phyloP scores from a whole-genome alignment of 164 flowering plant genomes.

The Houttuynia cordata region DNA sequence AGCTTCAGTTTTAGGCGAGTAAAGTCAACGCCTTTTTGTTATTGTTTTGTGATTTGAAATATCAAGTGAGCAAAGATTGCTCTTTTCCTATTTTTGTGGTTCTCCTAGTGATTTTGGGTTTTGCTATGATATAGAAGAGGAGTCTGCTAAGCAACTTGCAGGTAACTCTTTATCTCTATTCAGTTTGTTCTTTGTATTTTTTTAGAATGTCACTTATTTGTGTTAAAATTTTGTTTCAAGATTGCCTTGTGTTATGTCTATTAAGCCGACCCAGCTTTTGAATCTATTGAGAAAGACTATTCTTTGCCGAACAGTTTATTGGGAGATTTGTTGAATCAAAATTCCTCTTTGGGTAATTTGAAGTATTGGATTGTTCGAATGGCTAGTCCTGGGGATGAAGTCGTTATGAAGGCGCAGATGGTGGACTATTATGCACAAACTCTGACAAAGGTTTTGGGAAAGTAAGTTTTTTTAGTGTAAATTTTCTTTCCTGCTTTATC shows the following conservation, averaged over 20 bases:
- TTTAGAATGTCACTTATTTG: background rate
- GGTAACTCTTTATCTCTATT: constrained; percentile 13
- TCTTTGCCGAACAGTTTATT: constrained; percentile 15
- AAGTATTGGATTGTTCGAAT: constrained; percentile 83
- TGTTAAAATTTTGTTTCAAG: constrained; percentile 39
- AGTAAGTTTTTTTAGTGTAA: too few relatives aligned
- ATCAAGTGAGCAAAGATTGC: constrained; percentile 26
- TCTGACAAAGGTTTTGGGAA: too few relatives aligned
- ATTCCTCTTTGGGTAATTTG: constrained; percentile 33
- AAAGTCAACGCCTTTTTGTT: too few relatives aligned
- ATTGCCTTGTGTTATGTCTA: constrained; percentile 55
- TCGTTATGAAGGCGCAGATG: too few relatives aligned
- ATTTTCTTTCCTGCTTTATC: too few relatives aligned
- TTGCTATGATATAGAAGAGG: constrained; percentile 48
- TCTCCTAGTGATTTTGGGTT: constrained; percentile 63
- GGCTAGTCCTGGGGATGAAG: too few relatives aligned
- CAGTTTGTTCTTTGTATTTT: background rate
- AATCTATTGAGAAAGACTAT: constrained; percentile 40
- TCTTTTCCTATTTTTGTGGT: constrained; percentile 1
- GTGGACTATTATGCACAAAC: too few relatives aligned
- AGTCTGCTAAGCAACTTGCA: constrained; percentile 38
- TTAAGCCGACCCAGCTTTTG: constrained; percentile 44
- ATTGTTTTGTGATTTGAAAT: too few relatives aligned
- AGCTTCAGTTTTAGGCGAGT: too few relatives aligned
- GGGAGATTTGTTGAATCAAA: constrained; percentile 8